A percentile compares a stretch with the other conserved stretches of the same genome.
Conservation (phyloP, 805 yeast genomes). For the Kodamaea hsintzibuensis region DNA sequence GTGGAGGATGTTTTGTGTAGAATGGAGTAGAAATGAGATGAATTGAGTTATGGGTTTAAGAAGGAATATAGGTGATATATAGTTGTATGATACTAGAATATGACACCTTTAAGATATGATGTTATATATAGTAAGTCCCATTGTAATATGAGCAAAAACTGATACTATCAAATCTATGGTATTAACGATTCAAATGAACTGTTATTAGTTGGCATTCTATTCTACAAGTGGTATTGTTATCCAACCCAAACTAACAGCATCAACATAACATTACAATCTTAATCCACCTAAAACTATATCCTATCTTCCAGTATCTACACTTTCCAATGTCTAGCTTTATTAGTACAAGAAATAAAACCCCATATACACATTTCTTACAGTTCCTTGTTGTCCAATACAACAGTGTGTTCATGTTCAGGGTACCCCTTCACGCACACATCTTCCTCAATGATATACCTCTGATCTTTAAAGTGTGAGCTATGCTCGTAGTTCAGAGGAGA, state of each 20-base stretch:
- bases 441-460: conserved; percentile 21
- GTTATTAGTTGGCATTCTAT: too few species aligned
- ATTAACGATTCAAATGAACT: too few species aligned
- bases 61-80: too few species aligned
- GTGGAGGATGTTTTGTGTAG: background rate
- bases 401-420: conserved; percentile 44
- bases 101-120: too few species aligned
- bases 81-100: too few species aligned
- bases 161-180: too few species aligned
- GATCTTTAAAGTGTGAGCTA: conserved; percentile 8
- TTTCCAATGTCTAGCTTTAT: background rate
- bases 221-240: too few species aligned
- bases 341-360: background rate
- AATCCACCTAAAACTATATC: background rate
- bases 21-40: background rate
- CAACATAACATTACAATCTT: background rate
- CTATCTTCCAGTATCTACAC: too few species aligned
- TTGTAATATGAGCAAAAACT: too few species aligned
- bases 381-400: conserved; percentile 20
- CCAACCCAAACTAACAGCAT: too few species aligned
- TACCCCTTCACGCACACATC: conserved; percentile 38
- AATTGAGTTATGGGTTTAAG: too few species aligned
- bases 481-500: background rate
- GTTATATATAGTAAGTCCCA: too few species aligned
- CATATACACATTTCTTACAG: background rate